A percentile compares a stretch with the other conserved stretches of the same genome.
These are phyloP conservation scores for Saccharomyces hybrid DNA, from an alignment of 1,139 yeast species.

Conservation along the genomic window DNA sequence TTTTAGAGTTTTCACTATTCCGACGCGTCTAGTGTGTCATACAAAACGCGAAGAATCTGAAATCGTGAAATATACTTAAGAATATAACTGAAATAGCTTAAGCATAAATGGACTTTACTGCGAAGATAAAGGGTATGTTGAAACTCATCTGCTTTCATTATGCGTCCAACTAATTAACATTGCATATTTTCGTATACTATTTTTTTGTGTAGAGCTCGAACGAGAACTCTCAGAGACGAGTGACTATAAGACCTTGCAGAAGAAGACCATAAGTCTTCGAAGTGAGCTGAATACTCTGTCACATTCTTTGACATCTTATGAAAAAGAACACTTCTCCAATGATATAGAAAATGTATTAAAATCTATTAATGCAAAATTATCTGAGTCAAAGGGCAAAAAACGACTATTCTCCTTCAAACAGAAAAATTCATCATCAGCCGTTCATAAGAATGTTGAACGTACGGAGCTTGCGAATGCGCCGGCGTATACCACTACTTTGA, in stretches of 20 bases:
- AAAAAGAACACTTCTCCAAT: slow-evolving; percentile 13
- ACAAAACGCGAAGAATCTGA: not conserved
- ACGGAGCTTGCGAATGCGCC: not conserved
- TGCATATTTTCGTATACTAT: not conserved
- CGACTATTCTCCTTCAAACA: not conserved
- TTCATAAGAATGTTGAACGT: not conserved
- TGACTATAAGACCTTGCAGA: not conserved
- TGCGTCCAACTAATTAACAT: not conserved
- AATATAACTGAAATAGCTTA: not conserved
- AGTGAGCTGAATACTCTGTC: slow-evolving; percentile 10
- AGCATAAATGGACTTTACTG: not conserved
- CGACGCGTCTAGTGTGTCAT: not conserved
- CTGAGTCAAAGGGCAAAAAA: not conserved
- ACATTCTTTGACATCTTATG: slow-evolving; percentile 16
- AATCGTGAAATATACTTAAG: too few relatives aligned
- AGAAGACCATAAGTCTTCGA: slow-evolving; percentile 9
- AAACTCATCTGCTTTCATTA: not conserved
- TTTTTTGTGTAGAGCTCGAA: not conserved
- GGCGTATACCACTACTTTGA: not conserved
- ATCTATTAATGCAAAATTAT: slow-evolving; percentile 7
- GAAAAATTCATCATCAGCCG: not conserved
- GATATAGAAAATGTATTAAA: slow-evolving; percentile 15
- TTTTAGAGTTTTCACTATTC: not conserved
- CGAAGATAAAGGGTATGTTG: not conserved
- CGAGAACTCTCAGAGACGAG: slow-evolving; percentile 4